Percentiles rank a stretch among this genome's conserved stretches.
These are phyloP conservation scores for Plantago elongata DNA, from an alignment of 257 asterid species.

Conservation along the genomic window DNA sequence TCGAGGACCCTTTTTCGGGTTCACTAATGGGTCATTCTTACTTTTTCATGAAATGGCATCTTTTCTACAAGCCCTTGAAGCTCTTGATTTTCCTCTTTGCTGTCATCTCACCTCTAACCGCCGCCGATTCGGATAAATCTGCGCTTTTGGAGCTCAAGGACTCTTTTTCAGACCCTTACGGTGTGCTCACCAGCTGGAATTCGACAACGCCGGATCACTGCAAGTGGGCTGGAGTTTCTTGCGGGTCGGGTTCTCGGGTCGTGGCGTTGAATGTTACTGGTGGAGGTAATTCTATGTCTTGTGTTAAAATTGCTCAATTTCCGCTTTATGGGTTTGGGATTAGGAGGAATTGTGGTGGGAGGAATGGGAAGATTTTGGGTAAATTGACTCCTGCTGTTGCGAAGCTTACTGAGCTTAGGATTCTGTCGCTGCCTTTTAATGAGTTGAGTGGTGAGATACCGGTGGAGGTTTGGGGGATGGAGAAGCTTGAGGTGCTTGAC, in stretches of 20 bases:
- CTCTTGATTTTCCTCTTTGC: slow-evolving; percentile 46
- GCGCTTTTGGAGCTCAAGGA: slow-evolving; percentile 75
- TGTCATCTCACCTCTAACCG: slow-evolving; percentile 38
- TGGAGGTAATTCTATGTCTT: slow-evolving; percentile 73
- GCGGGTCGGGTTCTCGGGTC: slow-evolving; percentile 66
- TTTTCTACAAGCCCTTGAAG: slow-evolving; percentile 43
- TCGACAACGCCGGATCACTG: slow-evolving; percentile 48
- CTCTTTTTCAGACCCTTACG: slow-evolving; percentile 60
- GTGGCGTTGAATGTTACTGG: slow-evolving; percentile 64
- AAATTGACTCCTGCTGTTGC: slow-evolving; percentile 47
- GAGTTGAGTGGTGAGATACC: slow-evolving; percentile 76
- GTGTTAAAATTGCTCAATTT: slow-evolving; percentile 66
- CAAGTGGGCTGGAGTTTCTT: slow-evolving; percentile 70
- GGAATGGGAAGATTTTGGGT: slow-evolving; percentile 40
- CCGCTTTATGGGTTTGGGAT: slow-evolving; percentile 79
- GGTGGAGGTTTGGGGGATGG: slow-evolving; percentile 66
- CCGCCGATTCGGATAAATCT: slow-evolving; percentile 67
- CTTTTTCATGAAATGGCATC: slow-evolving; percentile 52
- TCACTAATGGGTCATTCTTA: slow-evolving; percentile 62
- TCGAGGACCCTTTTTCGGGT: slow-evolving; percentile 48
- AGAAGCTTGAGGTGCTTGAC: slow-evolving; percentile 84
- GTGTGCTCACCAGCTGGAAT: slow-evolving; percentile 62
- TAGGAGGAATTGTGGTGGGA: slow-evolving; percentile 52
- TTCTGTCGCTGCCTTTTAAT: slow-evolving; percentile 74
- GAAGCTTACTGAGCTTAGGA: slow-evolving; percentile 54